Evolutionary conservation across 805 yeast genomes (phyloP), one percentile per base, ranked within the genome.

Genomic region (Barnettozyma siamensis): DNA sequence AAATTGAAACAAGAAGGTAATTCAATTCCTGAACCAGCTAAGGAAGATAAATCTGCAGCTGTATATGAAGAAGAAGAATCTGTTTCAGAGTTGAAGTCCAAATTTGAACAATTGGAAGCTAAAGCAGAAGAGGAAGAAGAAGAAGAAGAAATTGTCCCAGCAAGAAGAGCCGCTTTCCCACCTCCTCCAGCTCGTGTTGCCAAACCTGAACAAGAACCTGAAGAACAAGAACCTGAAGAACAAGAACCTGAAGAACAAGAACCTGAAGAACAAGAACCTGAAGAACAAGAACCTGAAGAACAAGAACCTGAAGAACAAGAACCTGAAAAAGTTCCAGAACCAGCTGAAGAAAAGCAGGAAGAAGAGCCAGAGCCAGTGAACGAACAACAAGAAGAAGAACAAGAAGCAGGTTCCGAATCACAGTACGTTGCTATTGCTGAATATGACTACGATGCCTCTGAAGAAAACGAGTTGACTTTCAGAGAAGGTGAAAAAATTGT

Each of bases 361-460:
- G 31, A 28, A 21, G 42, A 35, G n/a, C 27, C 18, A n/a, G 42
- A 33, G 19, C 33, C 21, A 12, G 24, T 7, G 9, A 6, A 21
- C 6, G 24, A 21, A 9, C 9, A 42, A 29, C 44, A 33, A 18
- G 24, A 21, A 21, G 9, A 21, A 21, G 24, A 21, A 9, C 9
- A 42, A 29, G 46, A 33, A 18, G 62, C 55, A 18, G 56, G 53
- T 24, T 59, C 42, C 7, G 50, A 43, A 19, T 24, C 30, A 12
- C 21, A 20, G 29, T 59, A 61, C 40, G 61, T 70, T 27, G 99
- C 97, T 2, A 59, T 76, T 45, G 98, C 93, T 5, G 83, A 80
- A 56, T 93, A 88, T 60, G 93, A 83, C 45, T 89, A 91, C 60
- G 95, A 83, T 38, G 96, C 95, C 26, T 82, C 82, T 21, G 99